phyloP scores from a whole-genome alignment of 768 basidiomycete species.

The Kondoa subrosea region DNA sequence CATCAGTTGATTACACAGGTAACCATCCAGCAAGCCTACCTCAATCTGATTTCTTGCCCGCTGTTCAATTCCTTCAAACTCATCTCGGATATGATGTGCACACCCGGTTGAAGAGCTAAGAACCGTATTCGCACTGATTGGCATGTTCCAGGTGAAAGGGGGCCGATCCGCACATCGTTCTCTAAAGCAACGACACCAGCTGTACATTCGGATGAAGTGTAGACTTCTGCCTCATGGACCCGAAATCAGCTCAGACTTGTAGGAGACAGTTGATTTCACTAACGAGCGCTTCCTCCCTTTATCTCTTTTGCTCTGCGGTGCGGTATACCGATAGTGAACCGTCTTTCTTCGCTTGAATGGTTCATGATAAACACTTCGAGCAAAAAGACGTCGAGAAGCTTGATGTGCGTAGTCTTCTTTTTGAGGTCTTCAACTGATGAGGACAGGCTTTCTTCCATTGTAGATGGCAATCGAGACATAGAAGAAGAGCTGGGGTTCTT shows the following conservation, averaged over 20 bases:
- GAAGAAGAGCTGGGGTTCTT: neutral
- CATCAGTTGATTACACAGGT: neutral
- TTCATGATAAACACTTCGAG: constrained; percentile 4
- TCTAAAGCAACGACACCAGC: constrained; percentile 2
- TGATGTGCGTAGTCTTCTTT: neutral
- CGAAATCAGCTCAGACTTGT: neutral
- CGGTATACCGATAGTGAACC: constrained; percentile 1
- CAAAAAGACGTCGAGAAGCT: constrained; percentile 1
- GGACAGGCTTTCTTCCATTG: neutral
- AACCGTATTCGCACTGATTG: constrained; percentile 4
- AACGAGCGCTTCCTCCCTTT: neutral
- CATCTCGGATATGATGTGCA: neutral
- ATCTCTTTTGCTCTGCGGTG: neutral
- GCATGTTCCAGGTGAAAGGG: neutral
- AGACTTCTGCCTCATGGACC: neutral
- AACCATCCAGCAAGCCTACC: neutral
- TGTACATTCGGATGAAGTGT: neutral
- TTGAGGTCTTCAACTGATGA: neutral
- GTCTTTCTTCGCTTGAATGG: neutral
- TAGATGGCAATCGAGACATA: neutral
- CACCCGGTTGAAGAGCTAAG: neutral
- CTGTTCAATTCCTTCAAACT: neutral
- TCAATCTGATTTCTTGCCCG: neutral
- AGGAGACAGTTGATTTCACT: neutral
- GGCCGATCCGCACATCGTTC: constrained; percentile 1